Conservation (phyloP, 768 basidiomycete species). For the Lentinula sp. region DNA sequence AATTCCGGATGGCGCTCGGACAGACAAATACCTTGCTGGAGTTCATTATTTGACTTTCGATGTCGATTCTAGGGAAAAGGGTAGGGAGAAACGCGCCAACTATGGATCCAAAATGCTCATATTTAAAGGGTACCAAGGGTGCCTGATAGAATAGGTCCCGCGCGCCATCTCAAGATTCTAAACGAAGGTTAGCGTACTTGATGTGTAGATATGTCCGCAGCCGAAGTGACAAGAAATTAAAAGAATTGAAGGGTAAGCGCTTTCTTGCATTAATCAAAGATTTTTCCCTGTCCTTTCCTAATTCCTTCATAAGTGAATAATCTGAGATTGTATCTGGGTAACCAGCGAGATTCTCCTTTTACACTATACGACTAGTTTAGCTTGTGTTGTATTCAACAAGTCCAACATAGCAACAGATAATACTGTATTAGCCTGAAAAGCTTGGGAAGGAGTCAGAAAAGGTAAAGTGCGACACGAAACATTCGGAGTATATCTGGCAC, state of each 20-base stretch:
- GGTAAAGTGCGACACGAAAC: neutral
- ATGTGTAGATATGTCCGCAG: conserved; percentile 3
- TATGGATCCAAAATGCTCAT: conserved; percentile 8
- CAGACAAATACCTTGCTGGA: conserved; percentile 11
- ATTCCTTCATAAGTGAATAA: neutral
- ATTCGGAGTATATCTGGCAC: neutral
- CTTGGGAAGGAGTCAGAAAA: neutral
- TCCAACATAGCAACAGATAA: conserved; percentile 1
- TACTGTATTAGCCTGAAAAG: neutral
- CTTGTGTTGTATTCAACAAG: neutral
- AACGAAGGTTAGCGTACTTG: conserved; percentile 4
- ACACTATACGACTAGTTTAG: neutral
- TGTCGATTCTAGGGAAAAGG: conserved; percentile 17
- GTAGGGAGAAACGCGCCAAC: conserved; percentile 18
- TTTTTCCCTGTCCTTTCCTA: neutral
- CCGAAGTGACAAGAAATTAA: conserved; percentile 3
- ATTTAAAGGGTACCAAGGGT: conserved; percentile 8
- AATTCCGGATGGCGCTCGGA: conserved; percentile 14
- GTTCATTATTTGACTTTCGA: conserved; percentile 18
- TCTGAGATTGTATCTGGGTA: conserved; percentile 5
- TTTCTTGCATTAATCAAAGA: conserved; percentile 1
- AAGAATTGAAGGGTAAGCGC: conserved; percentile 4
- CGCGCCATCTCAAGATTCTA: neutral
- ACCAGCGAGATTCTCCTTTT: neutral
- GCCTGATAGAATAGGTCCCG: conserved; percentile 7